Evolutionary conservation across 2,329 filamentous ascomycete genomes (phyloP), one percentile per base, ranked within the genome.

Genomic region (Acrodontium crateriforme): DNA sequence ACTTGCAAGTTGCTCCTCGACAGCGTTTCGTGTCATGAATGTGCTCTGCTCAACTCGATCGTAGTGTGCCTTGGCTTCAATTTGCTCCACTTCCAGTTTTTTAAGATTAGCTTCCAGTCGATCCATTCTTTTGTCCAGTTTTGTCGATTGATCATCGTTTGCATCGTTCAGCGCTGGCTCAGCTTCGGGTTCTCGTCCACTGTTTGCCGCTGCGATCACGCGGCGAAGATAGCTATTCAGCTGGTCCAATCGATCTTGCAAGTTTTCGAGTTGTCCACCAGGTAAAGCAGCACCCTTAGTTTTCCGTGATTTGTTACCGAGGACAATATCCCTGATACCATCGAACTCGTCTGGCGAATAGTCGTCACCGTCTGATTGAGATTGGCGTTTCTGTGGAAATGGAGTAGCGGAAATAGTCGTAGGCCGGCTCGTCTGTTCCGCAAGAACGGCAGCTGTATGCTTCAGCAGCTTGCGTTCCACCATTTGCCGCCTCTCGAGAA

Each of bases 371-470:
- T 39, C 39, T n/a, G 35, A 18, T 7, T 10, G 20, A 22, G 20
- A n/a, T 22, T 12, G 20, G 13, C 20, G 20, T n/a, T 10, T 10
- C n/a, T 22, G n/a, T 4, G 8, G 10, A 12, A 22, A 10, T 8
- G n/a, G 20, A 10, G 20, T n/a, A 12, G 5, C 13, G 13, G 20
- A 22, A n/a, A 22, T 8, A 4, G 10, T 10, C n/a, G 10, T 22
- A 12, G 31, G 17, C 18, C 33, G 29, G 9, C 29, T 39, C 3
- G 38, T 31, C 55, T 95, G 85, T 6, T 85, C 91, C 53, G 92
- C 69, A 29, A 98, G 60, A 20, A 98, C 81, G 24, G 82, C 87
- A 9, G 89, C 85, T 0, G 87, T 95, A 52, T 98, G 89, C 52
- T 87, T 75, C 27, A 95, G 60, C 24, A 98, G 60, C 36, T 74